A percentile compares a stretch with the other conserved stretches of the same genome.
These are phyloP conservation scores for Schwanniomyces etchellsii DNA, from an alignment of 1,139 yeast species.

Conservation along the genomic window DNA sequence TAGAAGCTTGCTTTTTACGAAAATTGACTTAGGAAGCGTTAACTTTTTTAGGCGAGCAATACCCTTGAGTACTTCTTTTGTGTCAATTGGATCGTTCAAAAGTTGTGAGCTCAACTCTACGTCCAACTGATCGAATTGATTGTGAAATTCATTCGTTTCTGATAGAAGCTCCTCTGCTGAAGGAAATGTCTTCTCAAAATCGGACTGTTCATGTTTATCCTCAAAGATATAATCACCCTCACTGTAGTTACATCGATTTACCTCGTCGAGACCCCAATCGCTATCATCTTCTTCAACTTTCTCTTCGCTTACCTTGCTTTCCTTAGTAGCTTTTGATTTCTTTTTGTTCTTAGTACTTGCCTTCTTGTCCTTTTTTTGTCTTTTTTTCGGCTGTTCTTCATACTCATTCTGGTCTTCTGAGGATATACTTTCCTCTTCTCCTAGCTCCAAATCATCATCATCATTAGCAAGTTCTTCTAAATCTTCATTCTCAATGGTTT, in stretches of 20 bases:
- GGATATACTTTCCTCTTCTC: conserved; percentile 9
- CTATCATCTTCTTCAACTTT: conserved; percentile 25
- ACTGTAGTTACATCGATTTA: conserved; percentile 14
- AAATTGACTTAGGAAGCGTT: conserved; percentile 23
- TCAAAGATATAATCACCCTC: conserved; percentile 35
- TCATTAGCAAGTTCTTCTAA: conserved; percentile 17
- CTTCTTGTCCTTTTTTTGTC: conserved; percentile 9
- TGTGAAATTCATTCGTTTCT: conserved; percentile 11
- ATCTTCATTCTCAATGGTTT: conserved; percentile 12
- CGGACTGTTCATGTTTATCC: conserved; percentile 22
- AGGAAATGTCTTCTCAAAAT: conserved; percentile 22
- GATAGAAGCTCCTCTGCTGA: conserved; percentile 15
- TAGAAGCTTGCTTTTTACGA: conserved; percentile 26
- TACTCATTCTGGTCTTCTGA: too few species aligned
- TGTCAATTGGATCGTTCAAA: conserved; percentile 9
- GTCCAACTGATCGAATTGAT: conserved; percentile 17
- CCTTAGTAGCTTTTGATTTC: conserved; percentile 10
- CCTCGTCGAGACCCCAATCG: conserved; percentile 42
- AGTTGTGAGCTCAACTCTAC: conserved; percentile 12
- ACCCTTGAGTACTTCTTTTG: conserved; percentile 10
- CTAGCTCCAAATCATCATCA: conserved; percentile 9
- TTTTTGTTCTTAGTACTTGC: conserved; percentile 9
- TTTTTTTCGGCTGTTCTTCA: conserved; percentile 12
- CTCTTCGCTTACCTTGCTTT: conserved; percentile 12
- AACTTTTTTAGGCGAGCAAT: conserved; percentile 15